Evolutionary conservation across 2,329 filamentous ascomycete genomes (phyloP).

Genomic region (Paraphaeosphaeria minitans): DNA sequence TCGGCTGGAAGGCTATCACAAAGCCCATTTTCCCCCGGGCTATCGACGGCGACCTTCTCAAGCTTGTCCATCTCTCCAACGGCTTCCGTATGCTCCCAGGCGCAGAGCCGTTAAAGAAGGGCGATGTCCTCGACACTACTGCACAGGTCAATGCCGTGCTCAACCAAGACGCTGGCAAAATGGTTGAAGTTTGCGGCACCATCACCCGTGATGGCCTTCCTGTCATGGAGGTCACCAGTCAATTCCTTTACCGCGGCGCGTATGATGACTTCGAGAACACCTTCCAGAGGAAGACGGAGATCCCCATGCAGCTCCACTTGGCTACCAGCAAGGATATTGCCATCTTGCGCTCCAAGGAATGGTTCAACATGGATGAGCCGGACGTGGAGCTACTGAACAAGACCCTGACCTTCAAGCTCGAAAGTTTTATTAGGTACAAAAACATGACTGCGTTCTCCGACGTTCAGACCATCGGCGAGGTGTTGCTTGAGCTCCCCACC

Average conservation of each 20-base stretch:
- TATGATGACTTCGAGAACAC: slow-evolving; percentile 98
- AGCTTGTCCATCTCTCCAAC: slow-evolving; percentile 95
- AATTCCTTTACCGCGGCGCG: slow-evolving; percentile 92
- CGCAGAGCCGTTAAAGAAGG: slow-evolving; percentile 92
- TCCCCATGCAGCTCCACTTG: slow-evolving; percentile 90
- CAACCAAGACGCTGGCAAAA: slow-evolving; percentile 98
- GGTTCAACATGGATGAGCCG: slow-evolving; percentile 87
- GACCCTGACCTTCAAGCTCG: slow-evolving; percentile 93
- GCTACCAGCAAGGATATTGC: slow-evolving; percentile 89
- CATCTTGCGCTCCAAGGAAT: slow-evolving; percentile 93
- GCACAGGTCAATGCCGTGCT: slow-evolving; percentile 97
- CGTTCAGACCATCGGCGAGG: slow-evolving; percentile 89
- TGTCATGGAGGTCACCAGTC: slow-evolving; percentile 98
- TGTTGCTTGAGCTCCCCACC: slow-evolving; percentile 89
- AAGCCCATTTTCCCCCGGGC: slow-evolving; percentile 98
- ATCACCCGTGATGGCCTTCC: slow-evolving; percentile 81
- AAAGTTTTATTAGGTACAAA: slow-evolving; percentile 92
- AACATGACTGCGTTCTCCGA: slow-evolving; percentile 90
- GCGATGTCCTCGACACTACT: slow-evolving; percentile 88
- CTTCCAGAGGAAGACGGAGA: slow-evolving; percentile 97
- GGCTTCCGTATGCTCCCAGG: slow-evolving; percentile 98
- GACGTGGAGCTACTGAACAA: slow-evolving; percentile 89
- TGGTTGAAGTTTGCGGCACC: slow-evolving; percentile 99
- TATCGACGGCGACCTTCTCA: slow-evolving; percentile 94
- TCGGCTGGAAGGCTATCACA: slow-evolving; percentile 98